A percentile compares a stretch with the other conserved stretches of the same genome.
Conservation (phyloP, 768 basidiomycete genomes). For the Amanita pseudoporphyria region DNA sequence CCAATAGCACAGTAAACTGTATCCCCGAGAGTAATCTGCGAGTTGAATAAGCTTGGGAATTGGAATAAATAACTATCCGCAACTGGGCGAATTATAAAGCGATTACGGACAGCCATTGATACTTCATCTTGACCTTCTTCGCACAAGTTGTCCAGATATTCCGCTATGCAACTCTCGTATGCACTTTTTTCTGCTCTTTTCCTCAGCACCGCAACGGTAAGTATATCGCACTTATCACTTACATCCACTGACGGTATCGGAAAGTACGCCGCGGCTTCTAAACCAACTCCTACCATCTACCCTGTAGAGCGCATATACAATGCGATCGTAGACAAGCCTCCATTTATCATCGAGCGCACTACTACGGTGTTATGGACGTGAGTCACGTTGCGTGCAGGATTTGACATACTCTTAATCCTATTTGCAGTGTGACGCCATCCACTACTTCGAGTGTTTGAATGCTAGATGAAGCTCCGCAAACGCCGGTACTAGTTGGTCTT, state of each 20-base stretch:
- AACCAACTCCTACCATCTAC: not conserved
- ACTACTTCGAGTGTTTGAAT: no score
- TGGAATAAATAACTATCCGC: no score
- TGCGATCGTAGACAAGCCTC: not conserved
- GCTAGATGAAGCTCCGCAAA: slow-evolving; percentile 17
- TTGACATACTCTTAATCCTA: no score
- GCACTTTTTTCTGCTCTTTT: not conserved
- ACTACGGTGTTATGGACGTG: not conserved
- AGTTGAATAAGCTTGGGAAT: no score
- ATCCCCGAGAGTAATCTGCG: no score
- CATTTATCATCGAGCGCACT: not conserved
- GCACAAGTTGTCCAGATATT: not conserved
- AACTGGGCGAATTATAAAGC: not conserved
- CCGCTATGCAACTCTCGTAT: not conserved
- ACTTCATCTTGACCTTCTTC: not conserved
- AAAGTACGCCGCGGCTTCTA: no score
- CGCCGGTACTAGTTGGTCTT: slow-evolving; percentile 11
- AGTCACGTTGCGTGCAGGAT: not conserved
- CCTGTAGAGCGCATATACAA: not conserved
- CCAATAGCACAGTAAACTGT: no score
- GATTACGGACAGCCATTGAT: not conserved
- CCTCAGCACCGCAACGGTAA: not conserved
- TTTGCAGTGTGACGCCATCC: no score
- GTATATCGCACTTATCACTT: not conserved
- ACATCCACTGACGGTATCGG: not conserved